Conservation (phyloP, 768 basidiomycete genomes). For the Russula compacta region DNA sequence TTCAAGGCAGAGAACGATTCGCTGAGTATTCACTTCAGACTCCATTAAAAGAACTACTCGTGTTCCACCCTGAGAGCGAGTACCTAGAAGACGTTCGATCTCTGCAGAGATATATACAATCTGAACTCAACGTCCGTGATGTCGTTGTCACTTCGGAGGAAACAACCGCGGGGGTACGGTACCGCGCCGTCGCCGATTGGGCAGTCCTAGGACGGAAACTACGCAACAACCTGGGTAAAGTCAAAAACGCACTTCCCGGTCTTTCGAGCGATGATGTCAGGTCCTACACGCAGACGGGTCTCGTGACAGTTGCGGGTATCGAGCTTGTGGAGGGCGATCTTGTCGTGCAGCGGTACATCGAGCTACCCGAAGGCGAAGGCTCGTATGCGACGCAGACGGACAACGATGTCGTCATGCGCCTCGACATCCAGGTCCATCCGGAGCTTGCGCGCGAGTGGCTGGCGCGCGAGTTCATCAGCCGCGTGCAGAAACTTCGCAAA, state of each 20-base stretch:
- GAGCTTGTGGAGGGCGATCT: constrained; percentile 86
- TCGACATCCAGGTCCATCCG: constrained; percentile 81
- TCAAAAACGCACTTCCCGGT: constrained; percentile 77
- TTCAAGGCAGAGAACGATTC: neutral
- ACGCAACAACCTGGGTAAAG: constrained; percentile 81
- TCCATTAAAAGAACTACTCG: constrained; percentile 82
- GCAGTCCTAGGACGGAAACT: constrained; percentile 88
- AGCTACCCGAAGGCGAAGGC: constrained; percentile 50
- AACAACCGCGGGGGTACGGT: constrained; percentile 73
- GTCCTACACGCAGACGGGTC: constrained; percentile 61
- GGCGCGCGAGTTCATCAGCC: constrained; percentile 82
- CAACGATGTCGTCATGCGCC: constrained; percentile 87
- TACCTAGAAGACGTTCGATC: constrained; percentile 82
- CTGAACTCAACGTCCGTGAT: constrained; percentile 91
- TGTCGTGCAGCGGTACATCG: constrained; percentile 83
- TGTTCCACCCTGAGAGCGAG: constrained; percentile 82
- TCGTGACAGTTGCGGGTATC: constrained; percentile 81
- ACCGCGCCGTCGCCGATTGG: constrained; percentile 92
- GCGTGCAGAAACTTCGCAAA: constrained; percentile 92
- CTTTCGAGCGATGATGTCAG: constrained; percentile 80
- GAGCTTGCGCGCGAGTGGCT: constrained; percentile 85
- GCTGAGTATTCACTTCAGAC: constrained; percentile 40
- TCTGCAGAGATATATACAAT: constrained; percentile 80
- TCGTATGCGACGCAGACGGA: constrained; percentile 82
- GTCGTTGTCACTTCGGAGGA: constrained; percentile 88